Evolutionary conservation across 2,329 filamentous ascomycete species (phyloP).

Genomic region (Leptoxyphium fumago): DNA sequence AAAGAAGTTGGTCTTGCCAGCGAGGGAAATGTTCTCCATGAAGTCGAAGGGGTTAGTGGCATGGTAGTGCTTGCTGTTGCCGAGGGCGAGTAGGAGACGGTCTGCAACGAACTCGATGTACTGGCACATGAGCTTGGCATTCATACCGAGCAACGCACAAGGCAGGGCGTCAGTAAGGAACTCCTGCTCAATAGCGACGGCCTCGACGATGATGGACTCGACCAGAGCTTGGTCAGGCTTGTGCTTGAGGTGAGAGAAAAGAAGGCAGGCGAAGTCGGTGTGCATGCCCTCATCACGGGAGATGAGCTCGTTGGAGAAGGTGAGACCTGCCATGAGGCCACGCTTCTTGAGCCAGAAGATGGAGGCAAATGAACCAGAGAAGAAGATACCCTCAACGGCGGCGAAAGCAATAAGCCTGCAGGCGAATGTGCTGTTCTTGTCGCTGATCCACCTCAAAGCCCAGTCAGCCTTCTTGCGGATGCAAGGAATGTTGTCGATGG

Average conservation of each 20-base stretch:
- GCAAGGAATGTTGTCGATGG: constrained; percentile 96
- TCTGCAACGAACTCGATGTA: constrained; percentile 99
- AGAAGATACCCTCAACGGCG: constrained; percentile 98
- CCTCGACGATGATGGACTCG: constrained; percentile 80
- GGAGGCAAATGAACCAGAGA: constrained; percentile 93
- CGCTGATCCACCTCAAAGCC: constrained; percentile 88
- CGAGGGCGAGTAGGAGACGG: constrained; percentile 79
- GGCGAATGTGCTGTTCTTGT: constrained; percentile 86
- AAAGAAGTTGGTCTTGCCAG: constrained; percentile 99
- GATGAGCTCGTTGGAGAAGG: constrained; percentile 99
- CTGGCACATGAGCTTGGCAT: constrained; percentile 92
- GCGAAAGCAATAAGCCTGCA: constrained; percentile 94
- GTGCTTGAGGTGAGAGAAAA: constrained; percentile 95
- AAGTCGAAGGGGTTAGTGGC: constrained; percentile 96
- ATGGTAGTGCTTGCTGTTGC: constrained; percentile 89
- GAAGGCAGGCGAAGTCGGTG: constrained; percentile 94
- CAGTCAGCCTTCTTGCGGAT: constrained; percentile 98
- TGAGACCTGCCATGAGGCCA: constrained; percentile 93
- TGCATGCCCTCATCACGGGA: constrained; percentile 98
- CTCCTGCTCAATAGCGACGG: constrained; percentile 89
- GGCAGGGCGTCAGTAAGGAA: constrained; percentile 94
- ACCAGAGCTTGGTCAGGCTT: constrained; percentile 72
- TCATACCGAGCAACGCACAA: constrained; percentile 91
- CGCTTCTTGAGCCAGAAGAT: constrained; percentile 99
- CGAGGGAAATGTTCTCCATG: constrained; percentile 99